Conservation (phyloP, 371 early-diverging fungal species). For the Nematocida ironsii region DNA sequence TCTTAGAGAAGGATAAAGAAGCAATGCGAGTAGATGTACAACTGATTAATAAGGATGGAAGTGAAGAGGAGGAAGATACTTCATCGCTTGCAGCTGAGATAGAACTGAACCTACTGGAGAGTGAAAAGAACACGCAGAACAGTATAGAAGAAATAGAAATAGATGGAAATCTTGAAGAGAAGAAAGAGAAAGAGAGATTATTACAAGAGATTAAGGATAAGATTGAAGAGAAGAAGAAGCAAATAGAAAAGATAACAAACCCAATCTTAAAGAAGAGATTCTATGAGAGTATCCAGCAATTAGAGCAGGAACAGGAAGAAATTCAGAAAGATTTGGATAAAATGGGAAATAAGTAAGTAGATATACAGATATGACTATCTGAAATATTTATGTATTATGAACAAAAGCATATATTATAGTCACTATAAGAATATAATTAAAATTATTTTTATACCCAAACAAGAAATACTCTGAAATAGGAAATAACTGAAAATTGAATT, state of each 20-base stretch:
- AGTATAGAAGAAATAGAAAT: not conserved
- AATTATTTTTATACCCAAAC: too few species aligned
- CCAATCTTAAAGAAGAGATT: conserved; percentile 69
- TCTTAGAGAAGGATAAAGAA: conserved; percentile 77
- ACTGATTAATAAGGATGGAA: conserved; percentile 66
- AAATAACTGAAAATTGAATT: too few species aligned
- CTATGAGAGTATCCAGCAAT: conserved; percentile 36
- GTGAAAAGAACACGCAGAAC: conserved; percentile 24
- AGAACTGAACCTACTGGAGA: conserved; percentile 55
- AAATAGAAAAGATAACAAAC: conserved; percentile 63
- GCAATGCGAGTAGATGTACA: conserved; percentile 72
- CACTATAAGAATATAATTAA: too few species aligned
- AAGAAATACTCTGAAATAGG: too few species aligned
- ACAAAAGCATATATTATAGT: too few species aligned
- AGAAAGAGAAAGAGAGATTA: conserved; percentile 7
- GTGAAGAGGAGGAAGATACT: conserved; percentile 63
- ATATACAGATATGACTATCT: not conserved
- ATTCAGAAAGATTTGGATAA: conserved; percentile 32
- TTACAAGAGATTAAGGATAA: conserved; percentile 6
- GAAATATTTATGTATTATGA: not conserved
- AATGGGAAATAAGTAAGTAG: conserved; percentile 12
- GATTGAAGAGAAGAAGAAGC: conserved; percentile 54
- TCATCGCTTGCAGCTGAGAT: conserved; percentile 58
- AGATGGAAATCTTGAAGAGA: conserved; percentile 13
- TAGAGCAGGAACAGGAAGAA: conserved; percentile 60